Base-by-base conservation (phyloP, 345 rosid genomes). In the Brassica rapa region DNA sequence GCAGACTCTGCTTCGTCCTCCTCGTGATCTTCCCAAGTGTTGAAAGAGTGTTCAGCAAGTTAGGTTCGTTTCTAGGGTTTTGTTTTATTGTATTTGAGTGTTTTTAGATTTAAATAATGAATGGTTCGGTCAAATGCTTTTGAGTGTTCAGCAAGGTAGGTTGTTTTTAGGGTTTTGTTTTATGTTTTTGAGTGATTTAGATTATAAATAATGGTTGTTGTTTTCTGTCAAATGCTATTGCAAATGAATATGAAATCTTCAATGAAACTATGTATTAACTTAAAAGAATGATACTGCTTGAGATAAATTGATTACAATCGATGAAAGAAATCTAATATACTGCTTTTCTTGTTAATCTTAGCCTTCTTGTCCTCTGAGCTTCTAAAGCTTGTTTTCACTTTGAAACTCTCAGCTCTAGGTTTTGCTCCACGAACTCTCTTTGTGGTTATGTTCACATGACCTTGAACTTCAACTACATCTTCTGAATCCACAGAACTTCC, bases 21-120 rank as follows among this genome's bases (percentile, higher is more conserved):
- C 93, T 30, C 67, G 43, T 0, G 87, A 86, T 83, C 84, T 90
- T 83, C 95, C 93, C 12, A 69, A 62, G 2, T 90, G 95, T 69
- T 86, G 46, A 81, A 81, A 35, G 61, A 8, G 12, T 60, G 70
- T 63, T 64, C 49, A 0, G 10, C 68, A 33, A 29, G 39, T 11
- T 68, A 21, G 29, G 4, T n/a, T 25, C 14, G 16, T 27, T 41
- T 56, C 2, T 59, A 53, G 65, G 80, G 46, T 63, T 77, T 63
- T 11, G 49, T 68, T 68, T 55, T 0, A 23, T 30, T 37, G 51
- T 41, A 11, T 41, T 39, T 5, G 46, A 39, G 46, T 39, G 46
- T 39, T 39, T 39, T 35, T 25, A 35, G 41, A 35, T 35, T 5
- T 35, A 35, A 35, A 8, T 35, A 35, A 25, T 25, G 27, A 30